A percentile compares a stretch with the other conserved stretches of the same genome.
Evolutionary conservation across 148 eudicot species (phyloP).

Genomic region (Camellia japonica): DNA sequence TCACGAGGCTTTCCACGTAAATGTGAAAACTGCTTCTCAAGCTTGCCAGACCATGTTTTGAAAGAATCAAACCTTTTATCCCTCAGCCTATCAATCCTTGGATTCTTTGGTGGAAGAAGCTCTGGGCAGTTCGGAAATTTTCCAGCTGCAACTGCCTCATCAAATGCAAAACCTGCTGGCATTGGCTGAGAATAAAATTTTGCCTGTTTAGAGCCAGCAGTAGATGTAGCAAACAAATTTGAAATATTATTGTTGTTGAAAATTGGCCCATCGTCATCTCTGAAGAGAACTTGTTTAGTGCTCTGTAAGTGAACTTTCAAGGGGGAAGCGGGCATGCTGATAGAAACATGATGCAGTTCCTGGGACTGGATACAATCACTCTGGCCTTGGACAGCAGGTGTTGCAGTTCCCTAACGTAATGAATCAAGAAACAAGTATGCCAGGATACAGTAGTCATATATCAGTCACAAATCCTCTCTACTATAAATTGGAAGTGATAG

Average conservation of each 20-base stretch:
- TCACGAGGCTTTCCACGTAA: constrained; percentile 53
- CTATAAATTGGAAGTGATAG: neutral
- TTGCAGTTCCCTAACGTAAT: constrained; percentile 35
- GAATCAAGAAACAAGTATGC: constrained; percentile 5
- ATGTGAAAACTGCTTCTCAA: constrained; percentile 64
- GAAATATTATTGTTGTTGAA: constrained; percentile 6
- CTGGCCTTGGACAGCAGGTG: constrained; percentile 11
- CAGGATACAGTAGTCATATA: neutral
- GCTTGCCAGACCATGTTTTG: constrained; percentile 86
- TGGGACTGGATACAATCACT: constrained; percentile 7
- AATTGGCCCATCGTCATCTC: constrained; percentile 28
- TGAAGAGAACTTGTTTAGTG: constrained; percentile 39
- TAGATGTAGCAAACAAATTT: constrained; percentile 14
- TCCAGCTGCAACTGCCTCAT: constrained; percentile 25
- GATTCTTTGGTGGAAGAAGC: constrained; percentile 30
- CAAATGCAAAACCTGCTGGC: constrained; percentile 29
- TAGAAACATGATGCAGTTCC: constrained; percentile 42
- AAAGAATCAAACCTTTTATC: constrained; percentile 72
- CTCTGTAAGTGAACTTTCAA: constrained; percentile 27
- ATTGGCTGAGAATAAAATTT: constrained; percentile 66
- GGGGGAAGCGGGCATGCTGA: constrained; percentile 80
- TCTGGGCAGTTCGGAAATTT: constrained; percentile 25
- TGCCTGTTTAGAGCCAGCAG: constrained; percentile 13
- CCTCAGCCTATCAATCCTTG: constrained; percentile 27
- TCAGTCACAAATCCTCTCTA: neutral